Conservation (phyloP, 2,329 filamentous ascomycete genomes). For the Rhinocladiella mackenziei region DNA sequence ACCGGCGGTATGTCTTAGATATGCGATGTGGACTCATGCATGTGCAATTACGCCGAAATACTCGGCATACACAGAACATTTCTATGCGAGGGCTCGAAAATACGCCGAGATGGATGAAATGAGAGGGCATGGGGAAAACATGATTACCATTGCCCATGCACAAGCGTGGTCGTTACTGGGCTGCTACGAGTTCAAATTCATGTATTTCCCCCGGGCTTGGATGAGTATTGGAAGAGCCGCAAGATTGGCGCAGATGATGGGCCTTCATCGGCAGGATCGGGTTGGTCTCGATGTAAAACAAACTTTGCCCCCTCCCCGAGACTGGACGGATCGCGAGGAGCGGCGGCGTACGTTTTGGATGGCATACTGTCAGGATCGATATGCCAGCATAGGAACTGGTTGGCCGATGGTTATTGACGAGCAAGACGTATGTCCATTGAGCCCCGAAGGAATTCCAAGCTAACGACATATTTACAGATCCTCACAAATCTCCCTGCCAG, state of each 20-base stretch:
- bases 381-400: slow-evolving; percentile 91
- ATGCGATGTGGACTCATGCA: slow-evolving; percentile 95
- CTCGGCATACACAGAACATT: slow-evolving; percentile 72
- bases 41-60: slow-evolving; percentile 82
- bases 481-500: slow-evolving; percentile 77
- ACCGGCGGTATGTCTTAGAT: slow-evolving; percentile 81
- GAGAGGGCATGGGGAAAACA: slow-evolving; percentile 84
- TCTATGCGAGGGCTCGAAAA: slow-evolving; percentile 84
- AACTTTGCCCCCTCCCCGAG: slow-evolving; percentile 75
- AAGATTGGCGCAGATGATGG: slow-evolving; percentile 87
- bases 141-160: slow-evolving; percentile 79
- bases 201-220: slow-evolving; percentile 96
- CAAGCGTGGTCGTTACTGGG: slow-evolving; percentile 78
- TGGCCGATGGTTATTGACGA: slow-evolving; percentile 97
- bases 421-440: slow-evolving; percentile 57
- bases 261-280: slow-evolving; percentile 81
- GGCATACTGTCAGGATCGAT: slow-evolving; percentile 84
- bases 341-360: slow-evolving; percentile 91
- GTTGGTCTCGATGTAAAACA: slow-evolving; percentile 84
- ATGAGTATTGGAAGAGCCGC: slow-evolving; percentile 79
- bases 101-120: slow-evolving; percentile 87
- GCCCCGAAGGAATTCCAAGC: slow-evolving; percentile 13
- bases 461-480: slow-evolving; percentile 49
- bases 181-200: slow-evolving; percentile 91
- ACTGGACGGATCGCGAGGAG: slow-evolving; percentile 94